Evolutionary conservation across 768 basidiomycete genomes (phyloP).

Genomic region (Cystofilobasidium capitatum): DNA sequence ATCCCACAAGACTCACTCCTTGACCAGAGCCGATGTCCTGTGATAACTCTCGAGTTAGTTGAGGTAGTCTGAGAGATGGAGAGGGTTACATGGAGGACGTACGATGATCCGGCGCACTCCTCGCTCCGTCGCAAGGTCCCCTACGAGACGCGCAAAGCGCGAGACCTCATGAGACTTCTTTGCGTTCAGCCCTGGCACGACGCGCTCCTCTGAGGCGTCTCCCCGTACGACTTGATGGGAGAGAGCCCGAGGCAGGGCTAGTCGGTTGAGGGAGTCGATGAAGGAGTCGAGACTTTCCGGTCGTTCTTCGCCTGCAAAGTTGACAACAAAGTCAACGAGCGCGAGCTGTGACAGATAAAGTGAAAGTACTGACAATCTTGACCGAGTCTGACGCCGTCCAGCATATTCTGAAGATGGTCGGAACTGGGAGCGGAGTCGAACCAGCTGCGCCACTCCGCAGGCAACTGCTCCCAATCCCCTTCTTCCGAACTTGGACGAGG

Average conservation of each 20-base stretch:
- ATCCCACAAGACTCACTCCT: not conserved
- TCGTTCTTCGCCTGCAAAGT: not conserved
- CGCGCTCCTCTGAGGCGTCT: not conserved
- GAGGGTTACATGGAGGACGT: too few species aligned
- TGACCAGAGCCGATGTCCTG: constrained; percentile 4
- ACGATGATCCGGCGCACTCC: not conserved
- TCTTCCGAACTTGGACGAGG: not conserved
- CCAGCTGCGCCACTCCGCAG: not conserved
- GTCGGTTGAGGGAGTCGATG: not conserved
- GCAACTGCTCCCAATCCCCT: not conserved
- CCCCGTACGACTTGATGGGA: not conserved
- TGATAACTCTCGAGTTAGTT: too few species aligned
- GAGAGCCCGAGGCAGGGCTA: not conserved
- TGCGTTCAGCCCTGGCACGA: not conserved
- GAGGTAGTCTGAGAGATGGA: too few species aligned
- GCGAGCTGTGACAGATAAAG: not conserved
- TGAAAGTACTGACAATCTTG: not conserved
- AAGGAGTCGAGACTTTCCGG: not conserved
- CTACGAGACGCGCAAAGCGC: not conserved
- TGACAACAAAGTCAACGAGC: not conserved
- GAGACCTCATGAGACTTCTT: not conserved
- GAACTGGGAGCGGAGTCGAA: not conserved
- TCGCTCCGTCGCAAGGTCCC: not conserved
- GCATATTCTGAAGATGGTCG: not conserved
- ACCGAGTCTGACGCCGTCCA: not conserved